Base-by-base conservation (phyloP, 768 basidiomycete genomes). In the Leccinum subtestaceum region DNA sequence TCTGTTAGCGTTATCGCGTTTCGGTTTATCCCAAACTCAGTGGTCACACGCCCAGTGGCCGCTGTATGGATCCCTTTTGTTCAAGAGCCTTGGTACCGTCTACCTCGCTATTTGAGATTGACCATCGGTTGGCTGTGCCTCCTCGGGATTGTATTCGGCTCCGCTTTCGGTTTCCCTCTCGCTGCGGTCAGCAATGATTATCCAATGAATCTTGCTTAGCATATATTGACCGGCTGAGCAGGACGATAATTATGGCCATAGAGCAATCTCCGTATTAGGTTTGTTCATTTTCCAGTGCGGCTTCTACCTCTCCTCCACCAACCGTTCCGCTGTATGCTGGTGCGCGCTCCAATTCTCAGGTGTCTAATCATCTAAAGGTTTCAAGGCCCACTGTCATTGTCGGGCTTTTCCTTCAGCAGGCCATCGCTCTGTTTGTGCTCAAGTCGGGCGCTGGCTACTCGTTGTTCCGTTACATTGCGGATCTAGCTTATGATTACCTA, bases 371-470 rank as follows among this genome's bases (percentile, higher is more conserved):
- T 48, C 62, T 66, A 34, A 63, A 15, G 31, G 10, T 57, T 15
- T 51, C 2, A 46, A 89, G 88, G 90, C 88, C 84, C 13, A 93
- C 93, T n/a, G 84, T 94, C 65, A 86, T 95, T 58, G 87, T 93
- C 51, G 94, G 94, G 19, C 77, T 95, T 19, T 87, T 94, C 74
- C 65, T 88, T 46, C 94, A 97, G 70, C 93, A 95, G 76, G 83
- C 78, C 17, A 83, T 95, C 49, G 94, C 94, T 1, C 80, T 96
- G 47, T 94, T 96, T 70, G 94, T 95, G 34, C 81, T 97, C 66
- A 95, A 94, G 76, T 83, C 87, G 12, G 76, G 77, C 48, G 93
- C 92, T 48, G 94, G 94, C 19, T 93, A 88, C 74, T 81, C 81
- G 21, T 81, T 95, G 56, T 95, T 97, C 80, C 81, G 78, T 53